phyloP scores from a whole-genome alignment of 108 stramenopile species.

The Cyclotella atomus region DNA sequence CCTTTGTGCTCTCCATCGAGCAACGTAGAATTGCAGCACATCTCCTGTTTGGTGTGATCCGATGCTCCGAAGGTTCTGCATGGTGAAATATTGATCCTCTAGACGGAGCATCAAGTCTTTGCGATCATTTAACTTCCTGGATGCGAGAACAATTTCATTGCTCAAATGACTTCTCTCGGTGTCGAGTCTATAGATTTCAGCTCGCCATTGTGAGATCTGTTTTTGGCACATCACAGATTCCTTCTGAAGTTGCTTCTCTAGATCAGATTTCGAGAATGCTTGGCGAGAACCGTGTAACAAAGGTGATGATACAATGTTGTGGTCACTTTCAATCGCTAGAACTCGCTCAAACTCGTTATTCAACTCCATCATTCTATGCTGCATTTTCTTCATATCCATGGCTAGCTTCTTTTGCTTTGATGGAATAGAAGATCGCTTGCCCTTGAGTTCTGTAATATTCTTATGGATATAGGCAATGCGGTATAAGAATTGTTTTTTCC shows the following conservation, averaged over 20 bases:
- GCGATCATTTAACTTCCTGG: conserved; percentile 20
- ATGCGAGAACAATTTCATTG: conserved; percentile 14
- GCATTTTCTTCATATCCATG: conserved; percentile 32
- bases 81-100: conserved; percentile 28
- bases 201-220: conserved; percentile 20
- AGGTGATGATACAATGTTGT: conserved; percentile 30
- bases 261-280: conserved; percentile 38
- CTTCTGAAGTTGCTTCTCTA: conserved; percentile 23
- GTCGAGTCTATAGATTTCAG: conserved; percentile 31
- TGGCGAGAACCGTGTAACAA: conserved; percentile 53
- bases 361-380: conserved; percentile 33
- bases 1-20: conserved; percentile 6
- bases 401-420: conserved; percentile 27
- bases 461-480: conserved; percentile 33
- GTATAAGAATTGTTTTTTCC: conserved; percentile 29
- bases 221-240: conserved; percentile 20
- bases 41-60: conserved; percentile 24
- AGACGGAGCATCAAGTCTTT: conserved; percentile 25
- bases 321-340: background rate
- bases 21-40: conserved; percentile 10
- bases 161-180: background rate
- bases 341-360: conserved; percentile 48
- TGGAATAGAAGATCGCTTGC: conserved; percentile 9
- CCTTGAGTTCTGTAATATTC: conserved; percentile 28
- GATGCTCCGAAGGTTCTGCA: conserved; percentile 23